Evolutionary conservation across 495 filamentous ascomycete species (phyloP).

Genomic region (Lasiosphaeria miniovina): DNA sequence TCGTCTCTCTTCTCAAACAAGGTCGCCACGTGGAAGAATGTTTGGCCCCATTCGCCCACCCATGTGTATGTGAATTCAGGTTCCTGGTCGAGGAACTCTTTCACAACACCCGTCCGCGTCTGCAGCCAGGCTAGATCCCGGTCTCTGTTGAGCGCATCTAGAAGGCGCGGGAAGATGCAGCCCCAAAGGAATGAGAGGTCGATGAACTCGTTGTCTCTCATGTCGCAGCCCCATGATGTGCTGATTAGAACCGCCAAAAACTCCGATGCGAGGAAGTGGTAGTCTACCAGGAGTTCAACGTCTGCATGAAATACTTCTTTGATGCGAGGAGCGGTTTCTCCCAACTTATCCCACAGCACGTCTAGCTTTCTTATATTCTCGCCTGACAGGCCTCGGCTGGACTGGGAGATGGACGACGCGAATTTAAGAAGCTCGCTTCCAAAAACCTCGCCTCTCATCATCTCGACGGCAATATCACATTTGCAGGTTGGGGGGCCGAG

Average conservation of each 20-base stretch:
- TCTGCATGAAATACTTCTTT: too few species aligned
- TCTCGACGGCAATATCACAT: background rate
- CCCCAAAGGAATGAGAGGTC: background rate
- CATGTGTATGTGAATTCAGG: too few species aligned
- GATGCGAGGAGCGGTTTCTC: background rate
- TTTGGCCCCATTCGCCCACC: background rate
- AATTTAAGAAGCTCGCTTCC: background rate
- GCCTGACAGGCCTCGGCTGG: background rate
- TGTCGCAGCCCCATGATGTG: background rate
- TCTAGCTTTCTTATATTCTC: background rate
- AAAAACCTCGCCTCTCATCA: background rate
- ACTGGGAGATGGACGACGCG: background rate
- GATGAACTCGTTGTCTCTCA: background rate
- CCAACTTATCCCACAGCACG: background rate
- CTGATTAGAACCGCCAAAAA: background rate
- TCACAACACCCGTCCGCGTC: background rate
- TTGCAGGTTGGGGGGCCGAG: background rate
- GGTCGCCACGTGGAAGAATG: background rate
- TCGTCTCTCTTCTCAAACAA: background rate
- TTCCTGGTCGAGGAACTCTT: background rate
- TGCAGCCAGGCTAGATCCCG: background rate
- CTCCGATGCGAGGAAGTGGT: too few species aligned
- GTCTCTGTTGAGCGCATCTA: background rate
- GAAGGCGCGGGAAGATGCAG: background rate
- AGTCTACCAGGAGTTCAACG: too few species aligned